A percentile compares a stretch with the other conserved stretches of the same genome.
Conservation (phyloP, 306 rosid genomes). For the Bauhinia variegata region DNA sequence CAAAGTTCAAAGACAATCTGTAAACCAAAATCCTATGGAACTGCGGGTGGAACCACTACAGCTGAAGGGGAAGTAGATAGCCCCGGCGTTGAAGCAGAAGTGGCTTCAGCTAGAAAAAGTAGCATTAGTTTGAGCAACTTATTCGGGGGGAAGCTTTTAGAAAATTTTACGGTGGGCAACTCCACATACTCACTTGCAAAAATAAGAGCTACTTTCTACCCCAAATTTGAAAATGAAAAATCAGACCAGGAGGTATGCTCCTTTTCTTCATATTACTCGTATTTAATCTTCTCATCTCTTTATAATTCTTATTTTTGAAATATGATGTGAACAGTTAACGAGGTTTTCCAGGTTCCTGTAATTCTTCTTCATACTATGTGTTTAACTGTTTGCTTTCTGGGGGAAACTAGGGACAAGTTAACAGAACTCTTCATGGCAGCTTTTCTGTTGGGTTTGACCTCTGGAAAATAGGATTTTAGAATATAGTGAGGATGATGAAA, state of each 20-base stretch:
- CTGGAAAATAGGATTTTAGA: constrained; percentile 12
- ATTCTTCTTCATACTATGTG: constrained; percentile 12
- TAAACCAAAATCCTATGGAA: constrained; percentile 71
- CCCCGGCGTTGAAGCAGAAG: constrained; percentile 31
- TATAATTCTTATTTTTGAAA: background rate
- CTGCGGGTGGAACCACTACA: constrained; percentile 46
- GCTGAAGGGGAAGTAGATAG: constrained; percentile 51
- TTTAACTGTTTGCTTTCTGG: background rate
- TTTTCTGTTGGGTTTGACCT: constrained; percentile 2
- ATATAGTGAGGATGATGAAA: constrained; percentile 21
- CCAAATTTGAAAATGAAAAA: constrained; percentile 97
- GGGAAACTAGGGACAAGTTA: constrained; percentile 6
- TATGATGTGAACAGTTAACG: constrained; percentile 1
- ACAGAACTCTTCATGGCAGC: constrained; percentile 20
- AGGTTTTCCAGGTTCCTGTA: constrained; percentile 5
- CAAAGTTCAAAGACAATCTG: constrained; percentile 45
- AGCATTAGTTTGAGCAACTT: constrained; percentile 51
- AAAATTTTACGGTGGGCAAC: constrained; percentile 75
- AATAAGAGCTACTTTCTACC: constrained; percentile 89
- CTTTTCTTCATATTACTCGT: background rate
- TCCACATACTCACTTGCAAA: constrained; percentile 61
- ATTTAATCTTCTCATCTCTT: constrained; percentile 11
- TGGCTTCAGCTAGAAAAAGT: constrained; percentile 39
- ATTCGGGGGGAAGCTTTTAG: constrained; percentile 51
- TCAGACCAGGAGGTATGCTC: constrained; percentile 81